phyloP scores from a whole-genome alignment of 73 alveolate genomes.

The Paramecium sexaurelia region DNA sequence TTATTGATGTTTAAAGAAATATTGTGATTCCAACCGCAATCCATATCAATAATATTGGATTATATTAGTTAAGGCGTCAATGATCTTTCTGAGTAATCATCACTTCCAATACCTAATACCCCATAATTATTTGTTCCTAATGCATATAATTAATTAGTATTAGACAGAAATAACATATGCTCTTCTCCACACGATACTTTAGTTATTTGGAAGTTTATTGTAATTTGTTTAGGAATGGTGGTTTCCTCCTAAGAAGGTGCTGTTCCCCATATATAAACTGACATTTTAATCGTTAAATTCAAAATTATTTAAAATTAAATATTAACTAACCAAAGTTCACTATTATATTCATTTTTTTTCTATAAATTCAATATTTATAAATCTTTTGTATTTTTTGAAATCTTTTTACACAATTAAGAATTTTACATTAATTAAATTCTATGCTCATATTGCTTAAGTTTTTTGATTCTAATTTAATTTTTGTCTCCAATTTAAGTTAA shows the following conservation, averaged over 20 bases:
- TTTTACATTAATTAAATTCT: no score
- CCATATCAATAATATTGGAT: neutral
- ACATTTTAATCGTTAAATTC: slow-evolving; percentile 46
- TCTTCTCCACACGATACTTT: slow-evolving; percentile 54
- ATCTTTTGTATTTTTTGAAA: no score
- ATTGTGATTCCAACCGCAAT: slow-evolving; percentile 53
- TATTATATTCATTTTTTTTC: no score
- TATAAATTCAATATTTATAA: no score
- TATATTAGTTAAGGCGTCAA: neutral
- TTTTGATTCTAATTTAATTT: no score
- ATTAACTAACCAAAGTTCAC: neutral
- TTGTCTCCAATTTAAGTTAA: no score
- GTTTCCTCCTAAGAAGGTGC: slow-evolving; percentile 20
- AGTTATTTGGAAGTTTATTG: neutral
- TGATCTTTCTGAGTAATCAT: neutral
- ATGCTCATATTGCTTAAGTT: no score
- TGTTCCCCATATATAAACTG: slow-evolving; percentile 54
- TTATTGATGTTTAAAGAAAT: neutral
- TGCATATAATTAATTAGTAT: neutral
- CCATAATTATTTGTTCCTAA: slow-evolving; percentile 50
- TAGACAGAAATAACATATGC: slow-evolving; percentile 25
- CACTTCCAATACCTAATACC: slow-evolving; percentile 48
- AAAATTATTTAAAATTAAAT: slow-evolving; percentile 19
- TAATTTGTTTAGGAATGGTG: slow-evolving; percentile 12
- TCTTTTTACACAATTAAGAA: no score